phyloP scores from a whole-genome alignment of 177 flowering plant genomes.

The Vitis hybrid region DNA sequence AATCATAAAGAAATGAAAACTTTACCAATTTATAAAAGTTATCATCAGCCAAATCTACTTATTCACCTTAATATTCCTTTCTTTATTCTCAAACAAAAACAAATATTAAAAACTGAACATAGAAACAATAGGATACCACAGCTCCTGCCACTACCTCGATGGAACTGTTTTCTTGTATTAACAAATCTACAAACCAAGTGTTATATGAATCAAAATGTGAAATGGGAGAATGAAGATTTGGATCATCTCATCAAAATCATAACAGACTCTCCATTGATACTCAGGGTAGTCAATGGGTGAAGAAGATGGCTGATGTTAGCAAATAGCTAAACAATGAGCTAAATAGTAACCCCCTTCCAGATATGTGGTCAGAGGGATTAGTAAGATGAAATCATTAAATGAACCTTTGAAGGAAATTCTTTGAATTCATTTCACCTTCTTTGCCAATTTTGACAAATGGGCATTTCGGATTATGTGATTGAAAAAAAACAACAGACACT shows the following conservation, averaged over 20 bases:
- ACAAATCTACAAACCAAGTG: not conserved
- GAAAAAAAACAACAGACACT: no score
- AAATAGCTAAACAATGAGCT: not conserved
- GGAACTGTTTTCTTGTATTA: no score
- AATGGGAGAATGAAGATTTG: not conserved
- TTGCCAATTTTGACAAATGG: no score
- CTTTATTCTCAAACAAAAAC: constrained; percentile 1
- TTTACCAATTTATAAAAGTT: not conserved
- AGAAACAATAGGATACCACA: not conserved
- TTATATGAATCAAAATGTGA: not conserved
- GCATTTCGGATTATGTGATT: no score
- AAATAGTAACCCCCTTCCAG: not conserved
- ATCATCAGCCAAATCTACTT: no score
- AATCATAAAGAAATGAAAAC: not conserved
- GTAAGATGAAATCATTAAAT: not conserved
- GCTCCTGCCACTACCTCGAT: not conserved
- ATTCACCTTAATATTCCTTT: not conserved
- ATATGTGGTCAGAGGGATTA: not conserved
- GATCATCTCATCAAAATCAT: not conserved
- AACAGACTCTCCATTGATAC: not conserved
- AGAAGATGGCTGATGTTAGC: not conserved
- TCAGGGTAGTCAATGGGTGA: not conserved
- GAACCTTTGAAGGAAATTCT: no score
- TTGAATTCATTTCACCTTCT: no score
- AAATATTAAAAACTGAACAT: not conserved